Conservation (phyloP, 345 rosid species). For the Cardamine chenopodiifolia region DNA sequence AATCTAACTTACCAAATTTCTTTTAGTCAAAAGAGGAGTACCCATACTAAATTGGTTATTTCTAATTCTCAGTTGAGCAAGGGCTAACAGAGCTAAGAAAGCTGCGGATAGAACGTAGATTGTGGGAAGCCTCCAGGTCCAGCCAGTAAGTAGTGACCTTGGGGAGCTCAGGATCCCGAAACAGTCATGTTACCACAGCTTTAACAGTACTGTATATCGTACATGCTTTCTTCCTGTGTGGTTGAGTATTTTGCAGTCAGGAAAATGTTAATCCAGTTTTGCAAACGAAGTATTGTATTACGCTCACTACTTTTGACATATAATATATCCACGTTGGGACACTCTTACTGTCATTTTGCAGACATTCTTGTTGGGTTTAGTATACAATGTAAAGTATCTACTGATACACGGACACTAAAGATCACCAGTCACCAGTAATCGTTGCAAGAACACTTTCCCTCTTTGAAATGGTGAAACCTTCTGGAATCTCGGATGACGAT, state of each 20-base stretch:
- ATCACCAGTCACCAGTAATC: slow-evolving; percentile 63
- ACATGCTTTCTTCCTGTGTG: slow-evolving; percentile 22
- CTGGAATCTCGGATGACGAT: slow-evolving; percentile 62
- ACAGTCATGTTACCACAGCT: slow-evolving; percentile 31
- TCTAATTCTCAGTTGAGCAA: slow-evolving; percentile 66
- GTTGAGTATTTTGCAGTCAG: slow-evolving; percentile 28
- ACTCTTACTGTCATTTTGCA: not conserved
- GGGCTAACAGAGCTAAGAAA: slow-evolving; percentile 88
- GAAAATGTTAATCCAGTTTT: slow-evolving; percentile 42
- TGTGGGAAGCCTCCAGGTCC: slow-evolving; percentile 85
- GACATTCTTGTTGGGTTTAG: slow-evolving; percentile 18
- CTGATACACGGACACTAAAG: slow-evolving; percentile 14
- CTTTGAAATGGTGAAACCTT: slow-evolving; percentile 74
- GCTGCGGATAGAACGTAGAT: slow-evolving; percentile 75
- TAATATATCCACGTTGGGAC: slow-evolving; percentile 36
- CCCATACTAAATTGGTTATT: slow-evolving; percentile 11
- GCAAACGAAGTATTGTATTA: slow-evolving; percentile 31
- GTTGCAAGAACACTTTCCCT: slow-evolving; percentile 72
- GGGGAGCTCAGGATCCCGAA: not conserved
- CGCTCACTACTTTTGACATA: slow-evolving; percentile 27
- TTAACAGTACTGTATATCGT: slow-evolving; percentile 30
- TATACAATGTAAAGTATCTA: slow-evolving; percentile 7
- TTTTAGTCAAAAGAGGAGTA: not conserved
- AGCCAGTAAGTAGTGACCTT: slow-evolving; percentile 40
- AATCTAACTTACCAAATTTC: slow-evolving; percentile 15